These are phyloP conservation scores for Aspergillus sp. DNA, from an alignment of 2,329 filamentous ascomycete genomes.

Conservation along the genomic window DNA sequence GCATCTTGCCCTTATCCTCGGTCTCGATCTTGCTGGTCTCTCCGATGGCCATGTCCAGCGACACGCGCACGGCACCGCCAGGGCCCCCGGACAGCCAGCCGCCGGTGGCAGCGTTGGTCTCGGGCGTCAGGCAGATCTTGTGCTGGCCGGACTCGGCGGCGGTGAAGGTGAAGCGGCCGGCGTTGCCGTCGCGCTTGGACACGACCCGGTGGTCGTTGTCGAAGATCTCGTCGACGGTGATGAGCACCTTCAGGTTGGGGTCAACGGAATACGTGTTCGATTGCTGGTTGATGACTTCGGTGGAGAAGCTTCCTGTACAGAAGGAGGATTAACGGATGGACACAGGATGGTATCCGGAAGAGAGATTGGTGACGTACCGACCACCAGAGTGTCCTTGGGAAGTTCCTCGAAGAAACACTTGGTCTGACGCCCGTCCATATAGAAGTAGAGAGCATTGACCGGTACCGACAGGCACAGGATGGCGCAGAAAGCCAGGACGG, in stretches of 20 bases:
- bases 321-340: background rate
- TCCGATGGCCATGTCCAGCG: constrained; percentile 88
- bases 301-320: constrained; percentile 74
- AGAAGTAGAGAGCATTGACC: constrained; percentile 90
- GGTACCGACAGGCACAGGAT: constrained; percentile 60
- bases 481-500: constrained; percentile 62
- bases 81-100: constrained; percentile 70
- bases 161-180: constrained; percentile 91
- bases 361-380: constrained; percentile 57
- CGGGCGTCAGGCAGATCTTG: constrained; percentile 90
- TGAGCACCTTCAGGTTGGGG: constrained; percentile 76
- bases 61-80: constrained; percentile 78
- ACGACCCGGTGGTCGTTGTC: constrained; percentile 97
- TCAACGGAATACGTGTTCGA: constrained; percentile 69
- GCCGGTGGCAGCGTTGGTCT: constrained; percentile 64
- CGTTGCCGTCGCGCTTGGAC: constrained; percentile 71
- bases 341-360: background rate
- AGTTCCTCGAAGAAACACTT: constrained; percentile 99
- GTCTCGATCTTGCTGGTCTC: constrained; percentile 93
- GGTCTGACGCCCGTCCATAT: constrained; percentile 77
- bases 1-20: constrained; percentile 87
- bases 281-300: constrained; percentile 77
- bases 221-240: constrained; percentile 93
- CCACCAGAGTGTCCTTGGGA: constrained; percentile 93
- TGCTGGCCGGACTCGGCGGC: constrained; percentile 94